phyloP scores from a whole-genome alignment of 106 monocot genomes.

The Dendrobium chrysotoxum region DNA sequence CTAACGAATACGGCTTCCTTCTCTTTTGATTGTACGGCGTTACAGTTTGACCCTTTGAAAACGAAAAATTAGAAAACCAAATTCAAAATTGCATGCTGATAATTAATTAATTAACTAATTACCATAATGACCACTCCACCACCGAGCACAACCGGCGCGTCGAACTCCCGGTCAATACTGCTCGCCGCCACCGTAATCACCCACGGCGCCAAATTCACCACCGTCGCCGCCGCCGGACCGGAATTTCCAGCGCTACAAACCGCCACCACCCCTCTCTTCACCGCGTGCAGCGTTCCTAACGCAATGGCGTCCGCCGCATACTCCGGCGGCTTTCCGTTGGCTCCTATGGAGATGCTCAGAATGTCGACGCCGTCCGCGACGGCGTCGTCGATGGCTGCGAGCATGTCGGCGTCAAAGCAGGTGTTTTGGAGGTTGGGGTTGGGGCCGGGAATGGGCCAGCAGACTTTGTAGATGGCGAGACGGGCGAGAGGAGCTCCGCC shows the following conservation, averaged over 20 bases:
- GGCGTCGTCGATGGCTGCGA: constrained; percentile 81
- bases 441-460: constrained; percentile 80
- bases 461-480: constrained; percentile 76
- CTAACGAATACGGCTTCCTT: constrained; percentile 35
- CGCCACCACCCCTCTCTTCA: constrained; percentile 42
- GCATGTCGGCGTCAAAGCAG: constrained; percentile 83
- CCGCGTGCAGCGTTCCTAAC: constrained; percentile 70
- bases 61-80: neutral
- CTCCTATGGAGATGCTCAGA: constrained; percentile 77
- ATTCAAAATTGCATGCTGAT: neutral
- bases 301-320: constrained; percentile 53
- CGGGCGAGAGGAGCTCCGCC: constrained; percentile 71
- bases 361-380: constrained; percentile 73
- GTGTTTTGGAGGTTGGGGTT: constrained; percentile 82
- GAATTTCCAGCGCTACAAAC: constrained; percentile 68
- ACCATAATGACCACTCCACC: constrained; percentile 45
- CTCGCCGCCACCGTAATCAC: constrained; percentile 84
- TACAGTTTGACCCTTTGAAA: constrained; percentile 61
- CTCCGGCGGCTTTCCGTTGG: constrained; percentile 10
- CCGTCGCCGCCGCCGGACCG: constrained; percentile 53
- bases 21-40: constrained; percentile 40
- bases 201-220: constrained; percentile 79
- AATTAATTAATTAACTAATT: neutral
- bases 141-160: constrained; percentile 35
- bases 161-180: constrained; percentile 75